These are phyloP conservation scores for Thinopyrum elongatum DNA, from an alignment of 176 grass and related monocot genomes.

Conservation along the genomic window DNA sequence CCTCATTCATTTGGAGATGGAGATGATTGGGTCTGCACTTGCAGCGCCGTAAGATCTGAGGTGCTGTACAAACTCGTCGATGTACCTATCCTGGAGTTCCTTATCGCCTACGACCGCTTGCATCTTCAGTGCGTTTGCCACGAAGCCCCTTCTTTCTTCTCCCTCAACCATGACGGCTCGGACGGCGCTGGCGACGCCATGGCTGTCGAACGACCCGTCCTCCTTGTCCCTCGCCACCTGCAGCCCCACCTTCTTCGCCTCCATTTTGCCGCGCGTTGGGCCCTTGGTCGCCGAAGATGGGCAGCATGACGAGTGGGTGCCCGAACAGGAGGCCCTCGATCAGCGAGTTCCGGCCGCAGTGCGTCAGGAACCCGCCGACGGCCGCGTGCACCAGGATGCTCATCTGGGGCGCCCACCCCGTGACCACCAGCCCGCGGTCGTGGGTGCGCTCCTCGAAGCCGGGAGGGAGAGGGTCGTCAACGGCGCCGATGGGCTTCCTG, in stretches of 20 bases:
- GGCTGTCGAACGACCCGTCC: not conserved
- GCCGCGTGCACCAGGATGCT: not conserved
- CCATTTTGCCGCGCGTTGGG: not conserved
- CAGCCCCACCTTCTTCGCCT: not conserved
- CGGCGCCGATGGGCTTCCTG: not conserved
- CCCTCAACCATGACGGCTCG: not conserved
- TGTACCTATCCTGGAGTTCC: not conserved
- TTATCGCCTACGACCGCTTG: not conserved
- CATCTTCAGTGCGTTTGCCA: not conserved
- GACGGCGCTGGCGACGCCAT: not conserved
- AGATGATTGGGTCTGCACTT: too few species aligned
- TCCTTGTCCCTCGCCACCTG: not conserved
- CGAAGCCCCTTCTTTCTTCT: not conserved
- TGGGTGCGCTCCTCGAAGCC: not conserved
- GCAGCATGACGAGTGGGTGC: not conserved
- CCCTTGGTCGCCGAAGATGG: not conserved
- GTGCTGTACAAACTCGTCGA: not conserved
- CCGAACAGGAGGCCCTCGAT: not conserved
- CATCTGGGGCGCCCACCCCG: not conserved
- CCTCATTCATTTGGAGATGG: too few species aligned
- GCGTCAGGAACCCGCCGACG: not conserved
- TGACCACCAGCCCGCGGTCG: not conserved
- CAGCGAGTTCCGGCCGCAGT: constrained; percentile 1
- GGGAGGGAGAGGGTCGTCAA: not conserved
- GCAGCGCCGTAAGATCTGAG: not conserved